Evolutionary conservation across 2,329 filamentous ascomycete species (phyloP).

Genomic region (Aspergillus texensis): DNA sequence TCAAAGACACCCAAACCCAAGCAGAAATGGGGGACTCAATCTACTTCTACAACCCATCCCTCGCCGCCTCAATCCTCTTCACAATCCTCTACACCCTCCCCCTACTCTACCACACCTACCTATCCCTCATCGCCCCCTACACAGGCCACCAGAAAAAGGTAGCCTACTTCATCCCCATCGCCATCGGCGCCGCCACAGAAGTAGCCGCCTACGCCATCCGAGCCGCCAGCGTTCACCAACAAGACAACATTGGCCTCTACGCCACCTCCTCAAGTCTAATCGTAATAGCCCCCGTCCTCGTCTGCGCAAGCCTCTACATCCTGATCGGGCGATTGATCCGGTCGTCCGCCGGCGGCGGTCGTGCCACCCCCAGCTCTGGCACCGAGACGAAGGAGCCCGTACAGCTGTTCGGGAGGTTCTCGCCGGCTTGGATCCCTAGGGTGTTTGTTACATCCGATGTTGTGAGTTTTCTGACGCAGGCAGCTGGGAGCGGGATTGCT

Average conservation of each 20-base stretch:
- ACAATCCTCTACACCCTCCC: slow-evolving; percentile 46
- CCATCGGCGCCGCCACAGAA: slow-evolving; percentile 47
- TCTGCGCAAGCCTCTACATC: slow-evolving; percentile 56
- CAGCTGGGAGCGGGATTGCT: slow-evolving; percentile 49
- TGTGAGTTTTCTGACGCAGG: slow-evolving; percentile 50
- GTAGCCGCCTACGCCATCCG: slow-evolving; percentile 48
- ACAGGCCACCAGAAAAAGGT: slow-evolving; percentile 32
- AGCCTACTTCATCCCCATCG: slow-evolving; percentile 48
- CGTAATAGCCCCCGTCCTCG: slow-evolving; percentile 54
- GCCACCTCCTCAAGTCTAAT: slow-evolving; percentile 46
- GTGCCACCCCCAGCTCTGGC: slow-evolving; percentile 28
- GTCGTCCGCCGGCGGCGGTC: slow-evolving; percentile 29
- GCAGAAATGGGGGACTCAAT: slow-evolving; percentile 22
- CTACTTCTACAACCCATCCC: slow-evolving; percentile 51
- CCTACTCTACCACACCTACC: slow-evolving; percentile 42
- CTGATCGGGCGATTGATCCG: slow-evolving; percentile 50
- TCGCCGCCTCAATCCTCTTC: slow-evolving; percentile 47
- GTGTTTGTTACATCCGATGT: slow-evolving; percentile 53
- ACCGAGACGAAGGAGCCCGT: slow-evolving; percentile 29
- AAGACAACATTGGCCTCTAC: slow-evolving; percentile 41
- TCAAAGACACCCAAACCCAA: background rate
- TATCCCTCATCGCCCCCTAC: slow-evolving; percentile 47
- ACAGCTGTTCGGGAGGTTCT: slow-evolving; percentile 40
- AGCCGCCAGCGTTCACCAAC: slow-evolving; percentile 40
- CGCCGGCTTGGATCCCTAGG: slow-evolving; percentile 44